Evolutionary conservation across 768 basidiomycete species (phyloP).

Genomic region (Lanmaoa pseudosensibilis): DNA sequence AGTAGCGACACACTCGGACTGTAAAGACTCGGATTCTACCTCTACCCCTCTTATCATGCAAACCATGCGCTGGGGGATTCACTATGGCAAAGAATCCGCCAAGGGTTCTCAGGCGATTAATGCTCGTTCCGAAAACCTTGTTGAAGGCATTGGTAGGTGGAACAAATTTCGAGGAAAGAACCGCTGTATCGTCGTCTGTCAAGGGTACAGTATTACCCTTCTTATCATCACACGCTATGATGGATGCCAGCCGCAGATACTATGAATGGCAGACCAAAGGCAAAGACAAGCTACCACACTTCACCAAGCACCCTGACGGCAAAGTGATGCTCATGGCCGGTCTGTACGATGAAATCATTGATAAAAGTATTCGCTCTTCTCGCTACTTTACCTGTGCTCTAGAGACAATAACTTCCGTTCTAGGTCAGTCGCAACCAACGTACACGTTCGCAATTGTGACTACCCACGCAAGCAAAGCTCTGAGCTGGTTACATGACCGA

Average conservation of each 20-base stretch:
- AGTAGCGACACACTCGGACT: not conserved
- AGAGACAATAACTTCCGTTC: not conserved
- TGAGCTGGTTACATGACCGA: constrained; percentile 90
- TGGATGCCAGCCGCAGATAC: constrained; percentile 50
- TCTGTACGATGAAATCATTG: constrained; percentile 71
- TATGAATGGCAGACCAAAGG: constrained; percentile 94
- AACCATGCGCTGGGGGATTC: constrained; percentile 90
- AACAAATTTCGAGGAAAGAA: constrained; percentile 74
- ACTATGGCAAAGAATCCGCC: constrained; percentile 55
- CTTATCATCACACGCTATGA: not conserved
- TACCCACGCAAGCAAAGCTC: constrained; percentile 64
- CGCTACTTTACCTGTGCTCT: not conserved
- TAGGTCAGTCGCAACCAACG: constrained; percentile 55
- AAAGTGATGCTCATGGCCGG: constrained; percentile 84
- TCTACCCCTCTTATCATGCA: constrained; percentile 55
- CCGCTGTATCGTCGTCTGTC: constrained; percentile 80
- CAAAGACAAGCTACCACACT: constrained; percentile 78
- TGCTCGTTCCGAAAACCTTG: constrained; percentile 80
- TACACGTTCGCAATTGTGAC: constrained; percentile 93
- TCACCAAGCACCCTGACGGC: constrained; percentile 65
- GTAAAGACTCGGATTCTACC: constrained; percentile 3
- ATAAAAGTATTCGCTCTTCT: constrained; percentile 51
- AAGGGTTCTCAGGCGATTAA: constrained; percentile 82
- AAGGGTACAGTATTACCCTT: constrained; percentile 51
- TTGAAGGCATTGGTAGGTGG: constrained; percentile 84